Evolutionary conservation across 352 stramenopile genomes (phyloP).

Genomic region (Pythium phragmiticola): DNA sequence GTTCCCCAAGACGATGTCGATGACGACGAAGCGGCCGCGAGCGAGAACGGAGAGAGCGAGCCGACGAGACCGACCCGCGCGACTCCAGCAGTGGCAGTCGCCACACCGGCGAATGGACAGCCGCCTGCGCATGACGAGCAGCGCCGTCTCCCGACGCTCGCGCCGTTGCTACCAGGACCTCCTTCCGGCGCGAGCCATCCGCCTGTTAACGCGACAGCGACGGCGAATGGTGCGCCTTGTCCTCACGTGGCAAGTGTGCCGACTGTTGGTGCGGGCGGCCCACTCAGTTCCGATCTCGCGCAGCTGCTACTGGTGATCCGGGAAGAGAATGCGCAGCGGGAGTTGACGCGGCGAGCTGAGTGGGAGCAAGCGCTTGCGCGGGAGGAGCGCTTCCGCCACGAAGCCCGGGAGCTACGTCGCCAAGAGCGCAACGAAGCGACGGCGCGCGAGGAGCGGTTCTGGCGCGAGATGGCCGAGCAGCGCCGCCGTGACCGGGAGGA

Average conservation of each 20-base stretch:
- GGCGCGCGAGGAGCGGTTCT: conserved; percentile 13
- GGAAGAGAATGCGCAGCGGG: conserved; percentile 16
- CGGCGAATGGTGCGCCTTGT: too few relatives aligned
- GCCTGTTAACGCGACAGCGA: too few relatives aligned
- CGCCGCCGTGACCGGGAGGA: conserved; percentile 15
- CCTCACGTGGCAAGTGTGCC: too few relatives aligned
- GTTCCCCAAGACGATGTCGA: neutral
- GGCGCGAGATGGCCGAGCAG: conserved; percentile 19
- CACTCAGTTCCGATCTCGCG: conserved; percentile 2
- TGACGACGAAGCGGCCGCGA: neutral
- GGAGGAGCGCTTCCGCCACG: conserved; percentile 9
- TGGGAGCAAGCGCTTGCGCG: conserved; percentile 5
- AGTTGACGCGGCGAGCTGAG: conserved; percentile 1
- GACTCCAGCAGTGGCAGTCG: neutral
- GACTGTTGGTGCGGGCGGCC: too few relatives aligned
- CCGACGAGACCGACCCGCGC: neutral
- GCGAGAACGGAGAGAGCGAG: neutral
- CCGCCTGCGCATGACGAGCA: neutral
- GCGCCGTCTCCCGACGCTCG: neutral
- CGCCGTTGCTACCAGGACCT: neutral
- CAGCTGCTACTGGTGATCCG: conserved; percentile 15
- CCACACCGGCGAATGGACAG: neutral
- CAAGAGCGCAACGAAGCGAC: conserved; percentile 11
- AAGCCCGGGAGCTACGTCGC: conserved; percentile 7
- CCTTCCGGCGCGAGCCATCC: neutral